Percentiles rank a stretch among this genome's conserved stretches.
Conservation (phyloP, 2,329 filamentous ascomycete species). For the Pezicula radicicola region DNA sequence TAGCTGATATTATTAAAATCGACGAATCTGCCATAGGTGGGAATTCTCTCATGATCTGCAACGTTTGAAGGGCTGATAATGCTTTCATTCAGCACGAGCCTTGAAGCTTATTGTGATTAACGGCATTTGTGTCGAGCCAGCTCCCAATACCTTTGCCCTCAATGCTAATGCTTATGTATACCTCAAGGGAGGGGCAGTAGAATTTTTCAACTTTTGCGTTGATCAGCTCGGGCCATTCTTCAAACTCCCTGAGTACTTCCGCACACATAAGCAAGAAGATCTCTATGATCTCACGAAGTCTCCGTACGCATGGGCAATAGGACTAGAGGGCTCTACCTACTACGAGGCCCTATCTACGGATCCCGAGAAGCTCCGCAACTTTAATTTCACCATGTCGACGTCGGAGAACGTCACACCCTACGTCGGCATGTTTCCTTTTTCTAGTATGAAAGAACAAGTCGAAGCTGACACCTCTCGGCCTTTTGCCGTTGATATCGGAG, state of each 20-base stretch:
- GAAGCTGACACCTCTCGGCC: conserved; percentile 6
- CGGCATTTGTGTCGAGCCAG: conserved; percentile 9
- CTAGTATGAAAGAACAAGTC: conserved; percentile 3
- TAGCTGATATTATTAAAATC: conserved; percentile 11
- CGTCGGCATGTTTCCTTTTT: conserved; percentile 6
- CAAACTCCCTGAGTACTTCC: conserved; percentile 16
- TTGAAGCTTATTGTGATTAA: conserved; percentile 9
- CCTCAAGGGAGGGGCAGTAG: conserved; percentile 9
- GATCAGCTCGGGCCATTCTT: conserved; percentile 11
- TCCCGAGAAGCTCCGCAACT: conserved; percentile 4
- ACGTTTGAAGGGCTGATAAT: background rate
- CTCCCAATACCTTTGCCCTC: conserved; percentile 10
- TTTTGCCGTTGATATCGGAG: conserved; percentile 17
- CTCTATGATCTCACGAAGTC: conserved; percentile 16
- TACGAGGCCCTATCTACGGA: conserved; percentile 15
- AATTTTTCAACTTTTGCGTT: conserved; percentile 14
- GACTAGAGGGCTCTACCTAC: conserved; percentile 13
- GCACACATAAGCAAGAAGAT: conserved; percentile 14
- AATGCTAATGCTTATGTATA: conserved; percentile 12
- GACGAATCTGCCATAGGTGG: conserved; percentile 14
- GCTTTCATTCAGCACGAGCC: conserved; percentile 7
- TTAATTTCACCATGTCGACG: conserved; percentile 13
- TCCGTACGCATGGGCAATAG: conserved; percentile 12
- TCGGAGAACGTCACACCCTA: conserved; percentile 2
- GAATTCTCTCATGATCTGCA: background rate